Percentiles rank a stretch among this genome's conserved stretches.
Evolutionary conservation across 148 eudicot species (phyloP).

Genomic region (Vaccinium myrtillus): DNA sequence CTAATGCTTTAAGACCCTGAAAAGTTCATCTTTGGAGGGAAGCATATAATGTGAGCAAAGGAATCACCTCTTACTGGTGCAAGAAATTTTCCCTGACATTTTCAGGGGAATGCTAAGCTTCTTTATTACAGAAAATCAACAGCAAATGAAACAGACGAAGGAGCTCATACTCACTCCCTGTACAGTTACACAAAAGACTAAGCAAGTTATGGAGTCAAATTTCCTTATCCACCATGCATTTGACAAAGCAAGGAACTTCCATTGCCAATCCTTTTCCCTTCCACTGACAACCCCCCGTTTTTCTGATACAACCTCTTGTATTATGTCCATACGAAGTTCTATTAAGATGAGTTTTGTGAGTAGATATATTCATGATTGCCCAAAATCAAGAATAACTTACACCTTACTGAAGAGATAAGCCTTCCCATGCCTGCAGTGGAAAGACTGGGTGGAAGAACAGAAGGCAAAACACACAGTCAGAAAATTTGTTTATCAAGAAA

Average conservation of each 20-base stretch:
- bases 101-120: background rate
- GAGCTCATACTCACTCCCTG: constrained; percentile 2
- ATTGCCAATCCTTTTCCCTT: background rate
- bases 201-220: constrained; percentile 8
- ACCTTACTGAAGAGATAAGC: constrained; percentile 94
- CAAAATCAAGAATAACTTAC: constrained; percentile 53
- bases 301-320: background rate
- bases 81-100: background rate
- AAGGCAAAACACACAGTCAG: constrained; percentile 33
- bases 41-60: background rate
- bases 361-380: constrained; percentile 7
- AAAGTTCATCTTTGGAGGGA: background rate
- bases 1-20: background rate
- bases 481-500: constrained; percentile 11
- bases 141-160: background rate
- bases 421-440: constrained; percentile 85
- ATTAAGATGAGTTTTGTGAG: background rate
- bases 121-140: background rate
- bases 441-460: constrained; percentile 62
- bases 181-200: background rate
- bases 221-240: background rate
- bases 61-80: background rate
- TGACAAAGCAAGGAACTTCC: constrained; percentile 5
- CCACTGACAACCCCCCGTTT: background rate
- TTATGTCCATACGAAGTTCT: background rate